A percentile compares a stretch with the other conserved stretches of the same genome.
Evolutionary conservation across 1,284 basidiomycete genomes (phyloP).

Genomic region (Rhodotorula sp.): DNA sequence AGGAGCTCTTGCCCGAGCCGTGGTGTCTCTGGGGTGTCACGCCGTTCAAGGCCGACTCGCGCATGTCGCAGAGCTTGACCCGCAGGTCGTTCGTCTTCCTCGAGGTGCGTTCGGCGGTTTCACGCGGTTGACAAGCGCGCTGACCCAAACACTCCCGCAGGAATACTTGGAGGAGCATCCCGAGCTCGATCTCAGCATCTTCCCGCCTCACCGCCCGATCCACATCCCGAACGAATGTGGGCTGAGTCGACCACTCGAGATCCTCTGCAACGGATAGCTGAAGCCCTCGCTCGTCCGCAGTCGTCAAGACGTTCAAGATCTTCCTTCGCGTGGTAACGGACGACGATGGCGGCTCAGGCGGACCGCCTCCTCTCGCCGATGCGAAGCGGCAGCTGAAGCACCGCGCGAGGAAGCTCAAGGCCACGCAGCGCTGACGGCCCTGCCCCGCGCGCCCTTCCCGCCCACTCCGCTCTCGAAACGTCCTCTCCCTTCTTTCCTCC

Average conservation of each 20-base stretch:
- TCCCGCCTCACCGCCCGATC: conserved; percentile 20
- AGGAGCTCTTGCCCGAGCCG: conserved; percentile 13
- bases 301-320: conserved; percentile 25
- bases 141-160: not conserved
- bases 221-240: conserved; percentile 26
- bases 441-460: no score
- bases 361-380: not conserved
- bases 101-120: conserved; percentile 4
- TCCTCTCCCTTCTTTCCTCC: no score
- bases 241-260: not conserved
- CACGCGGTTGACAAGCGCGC: no score
- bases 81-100: conserved; percentile 18
- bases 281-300: not conserved
- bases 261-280: not conserved
- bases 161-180: conserved; percentile 19
- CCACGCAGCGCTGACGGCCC: not conserved
- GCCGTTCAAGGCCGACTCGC: conserved; percentile 25
- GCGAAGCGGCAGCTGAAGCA: not conserved
- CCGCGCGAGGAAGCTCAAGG: not conserved
- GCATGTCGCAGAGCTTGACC: conserved; percentile 26
- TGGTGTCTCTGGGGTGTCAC: conserved; percentile 25
- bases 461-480: no score
- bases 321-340: conserved; percentile 20
- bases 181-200: conserved; percentile 11
- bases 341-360: conserved; percentile 11